Evolutionary conservation across 2,329 filamentous ascomycete genomes (phyloP), one percentile per base, ranked within the genome.

Genomic region (Curvularia sp.): DNA sequence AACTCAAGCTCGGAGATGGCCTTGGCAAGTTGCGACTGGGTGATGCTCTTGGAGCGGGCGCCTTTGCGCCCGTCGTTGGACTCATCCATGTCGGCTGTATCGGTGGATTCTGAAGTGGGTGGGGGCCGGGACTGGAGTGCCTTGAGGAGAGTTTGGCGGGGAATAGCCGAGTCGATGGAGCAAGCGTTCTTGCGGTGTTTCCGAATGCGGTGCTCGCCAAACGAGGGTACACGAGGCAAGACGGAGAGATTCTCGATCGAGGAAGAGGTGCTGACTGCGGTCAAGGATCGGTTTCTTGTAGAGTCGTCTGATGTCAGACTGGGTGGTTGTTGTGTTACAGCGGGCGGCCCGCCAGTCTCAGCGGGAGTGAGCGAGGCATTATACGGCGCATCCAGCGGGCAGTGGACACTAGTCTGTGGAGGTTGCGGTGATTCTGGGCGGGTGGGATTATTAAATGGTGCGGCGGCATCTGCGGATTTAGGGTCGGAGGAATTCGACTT

Each of bases 71-170:
- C 65, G 13, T 56, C 56, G 20, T 79, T 77, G 54, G 82, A 56
- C n/a, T 60, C 61, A 13, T 70, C 66, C 69, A 74, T 84, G 52
- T 88, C 76, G 79, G 91, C 85, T 22, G 89, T 83, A 49, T 87
- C 82, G 73, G 89, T 84, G 53, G 88, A 85, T 71, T 82, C 85
- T 71, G 84, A 84, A 57, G 84, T 80, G 13, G 80, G 79, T n/a
- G 80, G 79, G 18, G 80, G 76, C 38, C 81, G 78, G 24, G 90
- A 93, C 55, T 89, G 89, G 65, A 94, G 79, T 5, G 90, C 91
- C 80, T 95, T 93, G 81, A 93, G 87, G 71, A 93, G 88, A 55
- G 91, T 94, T 78, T 94, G 91, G 63, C 88, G 87, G 12, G 91
- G 90, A 65, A 93, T 82, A 8, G 64, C 64, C 48, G 83, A 83